phyloP scores from a whole-genome alignment of 148 eudicot genomes.

The Amaranthus cruentus region DNA sequence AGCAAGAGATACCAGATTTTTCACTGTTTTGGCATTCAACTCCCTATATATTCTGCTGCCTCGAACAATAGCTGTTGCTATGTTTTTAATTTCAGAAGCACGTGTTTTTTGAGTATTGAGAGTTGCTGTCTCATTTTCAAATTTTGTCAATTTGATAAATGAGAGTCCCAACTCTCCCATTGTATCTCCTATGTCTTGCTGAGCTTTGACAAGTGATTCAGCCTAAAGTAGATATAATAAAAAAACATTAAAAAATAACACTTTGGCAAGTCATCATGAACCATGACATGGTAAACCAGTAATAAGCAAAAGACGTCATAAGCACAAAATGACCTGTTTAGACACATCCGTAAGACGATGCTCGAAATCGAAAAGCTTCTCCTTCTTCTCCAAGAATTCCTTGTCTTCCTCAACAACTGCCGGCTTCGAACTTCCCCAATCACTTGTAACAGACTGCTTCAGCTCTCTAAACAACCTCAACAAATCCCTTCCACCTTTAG shows the following conservation, averaged over 20 bases:
- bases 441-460: slow-evolving; percentile 73
- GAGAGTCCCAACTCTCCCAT: background rate
- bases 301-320: background rate
- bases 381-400: slow-evolving; percentile 76
- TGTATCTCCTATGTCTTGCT: background rate
- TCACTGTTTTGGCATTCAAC: slow-evolving; percentile 72
- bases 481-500: slow-evolving; percentile 86
- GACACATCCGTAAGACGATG: slow-evolving; percentile 60
- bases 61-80: slow-evolving; percentile 31
- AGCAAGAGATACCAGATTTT: slow-evolving; percentile 54
- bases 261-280: background rate
- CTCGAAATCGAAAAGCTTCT: slow-evolving; percentile 63
- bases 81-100: slow-evolving; percentile 2
- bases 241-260: slow-evolving; percentile 10
- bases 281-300: slow-evolving; percentile 4
- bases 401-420: slow-evolving; percentile 71
- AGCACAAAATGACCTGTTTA: slow-evolving; percentile 56
- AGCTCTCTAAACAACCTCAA: slow-evolving; percentile 79
- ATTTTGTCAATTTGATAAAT: background rate
- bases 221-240: slow-evolving; percentile 41
- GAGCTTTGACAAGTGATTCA: slow-evolving; percentile 65
- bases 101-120: slow-evolving; percentile 5
- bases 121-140: slow-evolving; percentile 17
- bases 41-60: slow-evolving; percentile 77
- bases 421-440: slow-evolving; percentile 67